phyloP scores from a whole-genome alignment of 1,284 basidiomycete genomes.

The Boletellus dicymbophilus region DNA sequence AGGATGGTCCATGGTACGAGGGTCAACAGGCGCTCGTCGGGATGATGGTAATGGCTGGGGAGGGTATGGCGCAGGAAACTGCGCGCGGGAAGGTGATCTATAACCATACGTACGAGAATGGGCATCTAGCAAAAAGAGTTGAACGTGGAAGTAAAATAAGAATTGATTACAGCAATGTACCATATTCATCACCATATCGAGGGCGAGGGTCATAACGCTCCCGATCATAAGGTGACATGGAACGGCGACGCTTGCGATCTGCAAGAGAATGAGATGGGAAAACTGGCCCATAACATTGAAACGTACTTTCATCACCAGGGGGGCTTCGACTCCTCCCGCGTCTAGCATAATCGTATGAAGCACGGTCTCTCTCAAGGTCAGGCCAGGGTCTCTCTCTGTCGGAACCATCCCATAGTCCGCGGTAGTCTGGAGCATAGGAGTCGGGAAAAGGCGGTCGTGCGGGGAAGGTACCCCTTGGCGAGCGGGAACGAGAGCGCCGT shows the following conservation, averaged over 20 bases:
- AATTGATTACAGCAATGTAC: conserved; percentile 39
- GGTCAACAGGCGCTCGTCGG: conserved; percentile 72
- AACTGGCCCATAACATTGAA: not conserved
- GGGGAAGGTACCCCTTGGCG: conserved; percentile 57
- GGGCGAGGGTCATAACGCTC: conserved; percentile 81
- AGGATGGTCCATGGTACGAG: conserved; percentile 81
- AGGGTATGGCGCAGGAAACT: conserved; percentile 45
- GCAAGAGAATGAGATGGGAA: conserved; percentile 27
- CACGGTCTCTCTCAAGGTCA: conserved; percentile 67
- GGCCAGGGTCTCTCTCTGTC: conserved; percentile 71
- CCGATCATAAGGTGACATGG: conserved; percentile 80
- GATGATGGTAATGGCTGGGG: conserved; percentile 36
- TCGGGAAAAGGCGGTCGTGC: conserved; percentile 61
- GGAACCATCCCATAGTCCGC: conserved; percentile 66
- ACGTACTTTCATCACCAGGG: conserved; percentile 63
- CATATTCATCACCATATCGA: conserved; percentile 77
- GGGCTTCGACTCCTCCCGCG: conserved; percentile 77
- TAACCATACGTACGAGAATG: conserved; percentile 67
- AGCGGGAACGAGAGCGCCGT: conserved; percentile 78
- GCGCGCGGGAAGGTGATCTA: conserved; percentile 59
- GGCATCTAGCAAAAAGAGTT: conserved; percentile 44
- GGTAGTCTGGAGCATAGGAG: conserved; percentile 54
- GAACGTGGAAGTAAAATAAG: conserved; percentile 7
- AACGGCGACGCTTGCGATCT: conserved; percentile 81
- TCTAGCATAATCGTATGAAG: conserved; percentile 56